phyloP scores from a whole-genome alignment of 345 rosid species.

The Citrus inodora region DNA sequence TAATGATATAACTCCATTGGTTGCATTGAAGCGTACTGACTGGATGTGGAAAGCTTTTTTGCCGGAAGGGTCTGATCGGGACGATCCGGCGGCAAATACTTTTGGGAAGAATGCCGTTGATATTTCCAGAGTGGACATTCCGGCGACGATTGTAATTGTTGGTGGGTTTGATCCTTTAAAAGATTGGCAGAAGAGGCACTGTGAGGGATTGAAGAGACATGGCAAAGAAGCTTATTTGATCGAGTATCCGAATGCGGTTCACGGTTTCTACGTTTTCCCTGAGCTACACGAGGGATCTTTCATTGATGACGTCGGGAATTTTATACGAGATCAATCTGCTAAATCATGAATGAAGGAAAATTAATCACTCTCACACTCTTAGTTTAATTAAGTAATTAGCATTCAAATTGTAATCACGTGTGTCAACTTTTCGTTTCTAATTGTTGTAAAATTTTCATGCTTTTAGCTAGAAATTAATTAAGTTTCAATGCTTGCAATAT shows the following conservation, averaged over 20 bases:
- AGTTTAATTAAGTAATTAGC: too few species aligned
- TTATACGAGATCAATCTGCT: slow-evolving; percentile 4
- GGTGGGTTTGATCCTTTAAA: slow-evolving; percentile 28
- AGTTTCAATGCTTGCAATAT: too few species aligned
- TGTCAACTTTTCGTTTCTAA: too few species aligned
- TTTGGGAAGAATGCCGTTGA: not conserved
- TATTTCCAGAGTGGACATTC: slow-evolving; percentile 8
- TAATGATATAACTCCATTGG: not conserved
- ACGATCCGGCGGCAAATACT: slow-evolving; percentile 1
- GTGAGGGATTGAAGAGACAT: slow-evolving; percentile 16
- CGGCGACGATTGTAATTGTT: not conserved
- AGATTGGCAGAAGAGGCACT: slow-evolving; percentile 28
- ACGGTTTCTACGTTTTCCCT: slow-evolving; percentile 19
- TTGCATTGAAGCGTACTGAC: not conserved
- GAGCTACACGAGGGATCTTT: slow-evolving; percentile 25
- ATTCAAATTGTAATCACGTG: too few species aligned
- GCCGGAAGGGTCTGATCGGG: slow-evolving; percentile 11
- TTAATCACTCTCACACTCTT: too few species aligned
- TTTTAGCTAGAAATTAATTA: too few species aligned
- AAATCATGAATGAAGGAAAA: not conserved
- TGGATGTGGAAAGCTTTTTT: slow-evolving; percentile 18
- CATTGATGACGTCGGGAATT: slow-evolving; percentile 13
- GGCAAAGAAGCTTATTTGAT: slow-evolving; percentile 22
- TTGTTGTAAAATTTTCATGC: too few species aligned
- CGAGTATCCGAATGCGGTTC: slow-evolving; percentile 5